Conservation (phyloP, 306 rosid genomes). For the Luffa aegyptiaca region DNA sequence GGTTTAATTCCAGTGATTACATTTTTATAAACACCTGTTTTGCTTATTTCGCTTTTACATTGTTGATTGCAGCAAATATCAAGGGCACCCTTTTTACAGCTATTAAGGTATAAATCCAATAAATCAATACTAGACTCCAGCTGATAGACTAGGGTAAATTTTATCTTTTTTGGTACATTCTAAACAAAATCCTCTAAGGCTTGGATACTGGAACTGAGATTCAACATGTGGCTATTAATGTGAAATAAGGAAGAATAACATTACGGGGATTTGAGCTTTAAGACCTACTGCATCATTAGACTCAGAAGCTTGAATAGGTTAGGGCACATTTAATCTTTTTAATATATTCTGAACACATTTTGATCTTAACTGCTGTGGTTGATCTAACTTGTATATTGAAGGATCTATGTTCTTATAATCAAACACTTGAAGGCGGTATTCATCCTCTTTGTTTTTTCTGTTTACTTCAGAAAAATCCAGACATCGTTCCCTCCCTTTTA, state of each 20-base stretch:
- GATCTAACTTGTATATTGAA: background rate
- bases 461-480: slow-evolving; percentile 60
- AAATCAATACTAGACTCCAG: background rate
- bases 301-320: background rate
- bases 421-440: background rate
- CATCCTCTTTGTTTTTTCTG: slow-evolving; percentile 7
- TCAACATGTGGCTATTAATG: background rate
- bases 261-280: background rate
- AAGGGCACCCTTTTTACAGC: slow-evolving; percentile 51
- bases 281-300: background rate
- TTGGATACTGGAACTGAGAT: background rate
- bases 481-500: slow-evolving; percentile 51
- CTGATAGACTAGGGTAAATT: background rate
- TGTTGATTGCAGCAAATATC: slow-evolving; percentile 44
- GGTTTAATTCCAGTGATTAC: background rate
- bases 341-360: background rate
- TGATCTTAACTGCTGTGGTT: background rate
- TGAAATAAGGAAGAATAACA: background rate
- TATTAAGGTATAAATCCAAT: slow-evolving; percentile 39
- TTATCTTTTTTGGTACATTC: background rate
- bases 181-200: background rate
- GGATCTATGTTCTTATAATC: background rate
- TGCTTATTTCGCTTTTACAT: slow-evolving; percentile 20
- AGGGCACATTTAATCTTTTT: background rate
- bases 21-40: slow-evolving; percentile 8